phyloP scores from a whole-genome alignment of 2,329 filamentous ascomycete species.

The Diaporthe helianthi region DNA sequence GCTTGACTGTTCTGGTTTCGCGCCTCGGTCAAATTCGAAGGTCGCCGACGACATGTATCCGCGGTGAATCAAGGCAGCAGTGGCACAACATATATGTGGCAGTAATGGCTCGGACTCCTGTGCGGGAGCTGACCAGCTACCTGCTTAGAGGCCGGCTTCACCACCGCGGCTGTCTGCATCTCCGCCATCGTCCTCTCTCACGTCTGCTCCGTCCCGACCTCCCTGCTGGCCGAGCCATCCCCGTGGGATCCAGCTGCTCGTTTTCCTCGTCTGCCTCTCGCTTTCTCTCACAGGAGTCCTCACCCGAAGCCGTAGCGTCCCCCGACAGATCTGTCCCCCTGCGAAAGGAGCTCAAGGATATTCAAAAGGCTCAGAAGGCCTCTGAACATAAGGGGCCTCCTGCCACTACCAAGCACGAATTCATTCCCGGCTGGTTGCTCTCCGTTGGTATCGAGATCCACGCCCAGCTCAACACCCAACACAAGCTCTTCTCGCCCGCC shows the following conservation, averaged over 20 bases:
- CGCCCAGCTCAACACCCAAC: slow-evolving; percentile 87
- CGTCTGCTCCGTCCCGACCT: not conserved
- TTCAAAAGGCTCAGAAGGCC: slow-evolving; percentile 60
- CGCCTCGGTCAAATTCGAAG: not conserved
- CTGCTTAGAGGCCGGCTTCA: slow-evolving; percentile 55
- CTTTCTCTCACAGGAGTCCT: not conserved
- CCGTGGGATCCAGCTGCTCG: not conserved
- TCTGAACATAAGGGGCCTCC: slow-evolving; percentile 53
- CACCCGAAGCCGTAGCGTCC: not conserved
- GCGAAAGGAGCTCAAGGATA: slow-evolving; percentile 76
- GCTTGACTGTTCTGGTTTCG: not conserved
- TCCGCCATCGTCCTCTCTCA: not conserved
- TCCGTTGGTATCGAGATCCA: slow-evolving; percentile 98
- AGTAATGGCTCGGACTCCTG: slow-evolving; percentile 54
- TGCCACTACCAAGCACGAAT: slow-evolving; percentile 56
- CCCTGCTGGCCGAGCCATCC: not conserved
- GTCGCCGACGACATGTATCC: not conserved
- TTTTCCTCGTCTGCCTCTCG: not conserved
- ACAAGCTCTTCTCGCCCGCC: slow-evolving; percentile 87
- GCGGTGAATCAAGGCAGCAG: not conserved
- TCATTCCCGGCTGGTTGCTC: slow-evolving; percentile 80
- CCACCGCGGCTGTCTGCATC: slow-evolving; percentile 50
- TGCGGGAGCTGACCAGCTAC: slow-evolving; percentile 55
- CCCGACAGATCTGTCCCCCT: slow-evolving; percentile 55
- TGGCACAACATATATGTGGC: too few relatives aligned